Evolutionary conservation across 2,329 filamentous ascomycete genomes (phyloP).

Genomic region (Gremmenia infestans): DNA sequence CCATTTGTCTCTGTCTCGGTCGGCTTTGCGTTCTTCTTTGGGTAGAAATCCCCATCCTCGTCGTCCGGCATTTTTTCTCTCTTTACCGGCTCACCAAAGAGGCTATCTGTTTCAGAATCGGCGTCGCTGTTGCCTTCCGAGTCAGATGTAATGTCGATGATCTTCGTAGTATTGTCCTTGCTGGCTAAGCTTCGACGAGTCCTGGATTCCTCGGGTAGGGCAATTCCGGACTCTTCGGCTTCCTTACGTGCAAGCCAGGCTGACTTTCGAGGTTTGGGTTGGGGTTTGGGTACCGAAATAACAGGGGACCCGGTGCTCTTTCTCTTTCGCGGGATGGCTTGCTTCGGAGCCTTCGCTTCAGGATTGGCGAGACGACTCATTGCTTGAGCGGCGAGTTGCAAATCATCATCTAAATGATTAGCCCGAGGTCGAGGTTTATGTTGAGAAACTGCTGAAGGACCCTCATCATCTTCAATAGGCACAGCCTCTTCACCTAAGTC

Average conservation of each 20-base stretch:
- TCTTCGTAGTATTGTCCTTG: not conserved
- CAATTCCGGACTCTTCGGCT: conserved; percentile 13
- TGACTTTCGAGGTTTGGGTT: conserved; percentile 20
- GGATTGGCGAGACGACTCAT: conserved; percentile 16
- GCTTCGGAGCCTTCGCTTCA: conserved; percentile 2
- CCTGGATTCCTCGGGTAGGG: not conserved
- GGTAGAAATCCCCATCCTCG: not conserved
- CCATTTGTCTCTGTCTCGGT: not conserved
- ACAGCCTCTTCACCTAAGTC: conserved; percentile 25
- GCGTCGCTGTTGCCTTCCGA: conserved; percentile 9
- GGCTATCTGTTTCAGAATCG: conserved; percentile 18
- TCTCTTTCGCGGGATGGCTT: conserved; percentile 8
- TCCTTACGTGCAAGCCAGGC: conserved; percentile 27
- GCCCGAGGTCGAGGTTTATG: not conserved
- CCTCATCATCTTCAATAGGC: conserved; percentile 22
- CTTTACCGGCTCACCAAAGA: conserved; percentile 21
- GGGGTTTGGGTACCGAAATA: conserved; percentile 10
- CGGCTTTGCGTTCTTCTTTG: not conserved
- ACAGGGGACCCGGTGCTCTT: conserved; percentile 8
- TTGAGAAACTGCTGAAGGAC: conserved; percentile 5
- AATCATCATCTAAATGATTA: conserved; percentile 3
- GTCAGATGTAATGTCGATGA: conserved; percentile 3
- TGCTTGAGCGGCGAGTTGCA: conserved; percentile 22
- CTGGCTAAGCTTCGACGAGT: not conserved
- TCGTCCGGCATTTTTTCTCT: not conserved